Conservation (phyloP, 2,329 filamentous ascomycete species). For the Cladosporium sp. region DNA sequence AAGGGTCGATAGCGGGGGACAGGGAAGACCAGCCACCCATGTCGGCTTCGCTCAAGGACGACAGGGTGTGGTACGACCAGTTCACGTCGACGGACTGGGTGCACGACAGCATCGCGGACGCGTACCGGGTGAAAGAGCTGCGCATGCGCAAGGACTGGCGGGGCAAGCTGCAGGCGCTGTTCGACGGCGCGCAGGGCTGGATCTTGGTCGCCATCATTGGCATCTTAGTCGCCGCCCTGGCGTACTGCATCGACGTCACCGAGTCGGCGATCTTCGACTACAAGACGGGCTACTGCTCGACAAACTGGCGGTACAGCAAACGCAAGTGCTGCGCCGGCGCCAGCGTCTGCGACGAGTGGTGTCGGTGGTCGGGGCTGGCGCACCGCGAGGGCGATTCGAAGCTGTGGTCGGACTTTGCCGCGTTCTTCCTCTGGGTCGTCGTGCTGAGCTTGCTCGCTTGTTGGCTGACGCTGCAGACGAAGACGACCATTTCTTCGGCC, state of each 20-base stretch:
- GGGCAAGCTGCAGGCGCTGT: conserved; percentile 68
- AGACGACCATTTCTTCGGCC: conserved; percentile 85
- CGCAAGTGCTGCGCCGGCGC: conserved; percentile 57
- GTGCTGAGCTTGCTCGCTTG: conserved; percentile 66
- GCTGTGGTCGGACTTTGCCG: conserved; percentile 66
- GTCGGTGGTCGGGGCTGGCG: conserved; percentile 57
- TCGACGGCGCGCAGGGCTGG: conserved; percentile 91
- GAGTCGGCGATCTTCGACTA: conserved; percentile 82
- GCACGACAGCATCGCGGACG: conserved; percentile 92
- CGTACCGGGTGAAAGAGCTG: conserved; percentile 78
- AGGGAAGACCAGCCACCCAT: conserved; percentile 57
- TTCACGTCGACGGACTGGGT: conserved; percentile 98
- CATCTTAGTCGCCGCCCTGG: conserved; percentile 73
- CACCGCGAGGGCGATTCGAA: conserved; percentile 42
- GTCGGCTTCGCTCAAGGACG: conserved; percentile 63
- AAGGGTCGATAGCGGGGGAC: conserved; percentile 16
- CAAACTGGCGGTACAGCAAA: conserved; percentile 64
- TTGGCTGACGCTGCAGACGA: conserved; percentile 77
- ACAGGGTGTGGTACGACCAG: conserved; percentile 97
- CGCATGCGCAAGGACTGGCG: conserved; percentile 75
- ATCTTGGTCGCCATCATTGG: conserved; percentile 86
- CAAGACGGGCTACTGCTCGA: conserved; percentile 80
- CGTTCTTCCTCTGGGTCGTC: conserved; percentile 70
- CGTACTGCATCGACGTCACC: conserved; percentile 82
- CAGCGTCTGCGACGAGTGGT: conserved; percentile 53